Evolutionary conservation across 2,329 filamentous ascomycete genomes (phyloP).

Genomic region (Fusarium newnesense): DNA sequence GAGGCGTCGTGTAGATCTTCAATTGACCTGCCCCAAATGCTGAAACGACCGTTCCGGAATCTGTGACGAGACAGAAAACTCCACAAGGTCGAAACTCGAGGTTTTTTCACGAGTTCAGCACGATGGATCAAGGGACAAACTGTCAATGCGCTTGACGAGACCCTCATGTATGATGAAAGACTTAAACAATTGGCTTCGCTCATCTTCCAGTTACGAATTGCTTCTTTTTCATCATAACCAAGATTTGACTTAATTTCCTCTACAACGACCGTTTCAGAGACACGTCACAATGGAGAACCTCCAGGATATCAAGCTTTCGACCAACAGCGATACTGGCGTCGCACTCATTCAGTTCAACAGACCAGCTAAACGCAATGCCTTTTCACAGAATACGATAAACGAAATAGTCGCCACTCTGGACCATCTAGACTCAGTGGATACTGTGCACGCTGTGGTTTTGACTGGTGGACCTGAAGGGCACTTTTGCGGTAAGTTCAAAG

Average conservation of each 20-base stretch:
- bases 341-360: conserved; percentile 31
- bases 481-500: conserved; percentile 24
- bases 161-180: neutral
- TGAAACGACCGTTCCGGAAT: conserved; percentile 11
- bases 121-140: neutral
- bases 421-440: conserved; percentile 17
- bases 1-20: neutral
- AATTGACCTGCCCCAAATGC: conserved; percentile 11
- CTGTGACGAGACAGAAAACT: conserved; percentile 11
- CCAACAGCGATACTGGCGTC: conserved; percentile 2
- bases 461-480: conserved; percentile 28
- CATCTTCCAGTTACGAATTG: neutral
- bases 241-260: neutral
- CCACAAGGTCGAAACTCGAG: conserved; percentile 11
- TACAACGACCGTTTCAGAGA: neutral
- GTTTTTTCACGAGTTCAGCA: neutral
- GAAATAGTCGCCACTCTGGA: conserved; percentile 20
- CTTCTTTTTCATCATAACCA: neutral
- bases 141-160: neutral
- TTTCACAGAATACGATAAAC: conserved; percentile 27
- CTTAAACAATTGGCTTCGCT: conserved; percentile 9
- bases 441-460: conserved; percentile 17
- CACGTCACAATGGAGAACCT: conserved; percentile 20
- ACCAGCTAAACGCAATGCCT: conserved; percentile 32
- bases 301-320: conserved; percentile 15